Evolutionary conservation across 768 basidiomycete species (phyloP).

Genomic region (Boletus sensibilis): DNA sequence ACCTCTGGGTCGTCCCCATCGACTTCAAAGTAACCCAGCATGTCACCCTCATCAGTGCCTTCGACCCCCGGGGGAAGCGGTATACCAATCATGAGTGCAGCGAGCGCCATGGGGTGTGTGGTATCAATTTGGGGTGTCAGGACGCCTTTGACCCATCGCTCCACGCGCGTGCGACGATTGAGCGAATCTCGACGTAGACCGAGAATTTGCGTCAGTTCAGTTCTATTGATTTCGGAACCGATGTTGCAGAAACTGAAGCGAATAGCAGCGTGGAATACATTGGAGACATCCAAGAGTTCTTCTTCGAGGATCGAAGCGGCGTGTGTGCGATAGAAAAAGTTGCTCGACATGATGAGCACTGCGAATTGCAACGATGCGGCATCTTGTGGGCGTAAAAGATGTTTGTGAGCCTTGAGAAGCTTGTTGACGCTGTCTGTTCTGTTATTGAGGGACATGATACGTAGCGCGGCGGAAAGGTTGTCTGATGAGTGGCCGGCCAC

Average conservation of each 20-base stretch:
- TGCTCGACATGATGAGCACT: constrained; percentile 37
- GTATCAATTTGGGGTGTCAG: constrained; percentile 38
- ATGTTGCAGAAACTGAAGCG: constrained; percentile 48
- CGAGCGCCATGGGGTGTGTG: constrained; percentile 56
- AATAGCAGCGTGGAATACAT: constrained; percentile 44
- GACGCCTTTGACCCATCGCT: constrained; percentile 52
- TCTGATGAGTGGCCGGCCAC: constrained; percentile 51
- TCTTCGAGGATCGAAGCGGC: constrained; percentile 47
- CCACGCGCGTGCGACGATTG: constrained; percentile 46
- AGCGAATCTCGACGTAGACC: constrained; percentile 39
- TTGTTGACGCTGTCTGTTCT: constrained; percentile 35
- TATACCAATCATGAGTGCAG: constrained; percentile 63
- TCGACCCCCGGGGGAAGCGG: constrained; percentile 40
- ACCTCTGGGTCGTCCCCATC: constrained; percentile 53
- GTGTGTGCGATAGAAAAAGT: constrained; percentile 25
- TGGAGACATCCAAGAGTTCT: constrained; percentile 50
- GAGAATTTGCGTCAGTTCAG: constrained; percentile 46
- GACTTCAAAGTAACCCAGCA: constrained; percentile 50
- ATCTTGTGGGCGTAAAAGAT: constrained; percentile 65
- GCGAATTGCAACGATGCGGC: constrained; percentile 45
- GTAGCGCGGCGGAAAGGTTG: constrained; percentile 53
- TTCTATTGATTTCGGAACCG: constrained; percentile 38
- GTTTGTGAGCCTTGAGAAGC: constrained; percentile 46
- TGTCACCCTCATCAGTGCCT: constrained; percentile 44
- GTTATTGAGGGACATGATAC: constrained; percentile 44